Conservation (phyloP, 768 basidiomycete species). For the Suillus sp. region DNA sequence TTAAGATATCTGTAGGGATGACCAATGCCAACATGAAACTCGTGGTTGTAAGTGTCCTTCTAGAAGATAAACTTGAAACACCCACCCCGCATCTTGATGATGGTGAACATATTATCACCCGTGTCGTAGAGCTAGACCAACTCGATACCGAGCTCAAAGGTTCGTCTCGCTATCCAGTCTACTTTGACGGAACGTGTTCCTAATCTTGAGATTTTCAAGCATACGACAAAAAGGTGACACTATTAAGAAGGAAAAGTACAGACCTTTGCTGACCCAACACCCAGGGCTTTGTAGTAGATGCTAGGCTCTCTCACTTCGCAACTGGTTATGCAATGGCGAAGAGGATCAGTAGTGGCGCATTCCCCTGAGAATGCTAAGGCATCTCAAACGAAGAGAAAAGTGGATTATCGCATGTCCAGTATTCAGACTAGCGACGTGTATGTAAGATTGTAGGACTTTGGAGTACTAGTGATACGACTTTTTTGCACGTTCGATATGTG, state of each 20-base stretch:
- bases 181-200: conserved; percentile 2
- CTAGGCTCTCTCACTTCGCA: conserved; percentile 75
- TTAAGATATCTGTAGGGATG: conserved; percentile 62
- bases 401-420: neutral
- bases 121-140: conserved; percentile 67
- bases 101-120: conserved; percentile 83
- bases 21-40: conserved; percentile 93
- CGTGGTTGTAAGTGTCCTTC: conserved; percentile 65
- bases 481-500: conserved; percentile 74
- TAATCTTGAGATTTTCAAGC: conserved; percentile 37
- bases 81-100: conserved; percentile 77
- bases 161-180: conserved; percentile 35
- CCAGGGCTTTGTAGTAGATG: conserved; percentile 71
- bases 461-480: conserved; percentile 38
- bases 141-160: conserved; percentile 68
- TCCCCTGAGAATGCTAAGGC: conserved; percentile 16
- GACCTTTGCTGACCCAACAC: conserved; percentile 7
- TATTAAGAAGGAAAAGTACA: neutral
- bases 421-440: neutral
- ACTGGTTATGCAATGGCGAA: conserved; percentile 64
- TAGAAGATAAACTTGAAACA: conserved; percentile 66
- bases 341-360: conserved; percentile 32
- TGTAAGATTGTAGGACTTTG: neutral
- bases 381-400: neutral
- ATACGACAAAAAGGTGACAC: conserved; percentile 57